Base-by-base conservation (phyloP, 768 basidiomycete genomes). In the Mycena vitilis region DNA sequence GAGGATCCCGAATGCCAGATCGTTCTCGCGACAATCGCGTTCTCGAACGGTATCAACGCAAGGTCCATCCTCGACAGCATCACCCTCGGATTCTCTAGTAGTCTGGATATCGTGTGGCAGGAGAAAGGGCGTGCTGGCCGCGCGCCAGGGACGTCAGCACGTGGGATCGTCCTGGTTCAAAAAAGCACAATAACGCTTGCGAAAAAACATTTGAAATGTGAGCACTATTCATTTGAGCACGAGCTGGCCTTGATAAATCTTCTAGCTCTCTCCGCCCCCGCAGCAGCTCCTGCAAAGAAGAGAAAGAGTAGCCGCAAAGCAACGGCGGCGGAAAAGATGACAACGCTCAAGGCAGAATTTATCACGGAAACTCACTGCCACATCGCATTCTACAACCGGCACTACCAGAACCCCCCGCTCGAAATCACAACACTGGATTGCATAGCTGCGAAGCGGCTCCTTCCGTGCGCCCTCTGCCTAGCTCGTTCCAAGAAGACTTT, bases 1-100 rank as follows among this genome's bases (percentile, higher is more conserved):
- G 59, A 60, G 10, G 65, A 67, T 34, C 65, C 65, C 5, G n/a
- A 61, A 8, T 53, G 45, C 20, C 59, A 55, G 23, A 38, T 62
- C 7, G 36, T 67, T 23, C 13, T 67, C 22, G 56, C 58, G 16
- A 67, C 65, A 5, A 54, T 67, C 22, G 65, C 65, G 2, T 60
- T 67, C 36, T 18, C 58, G 9, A 59, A 60, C 44, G 65, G 65
- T 2, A 53, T 67, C 47, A 67, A 67, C 25, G 60, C 47, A 2
- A n/a, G 12, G 3, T 18, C 36, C 36, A 3, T 67, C 5, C n/a
- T 53, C 20, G 59, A 60, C 25, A 61, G 57, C 48, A 45, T 60
- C 30, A 22, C 57, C 20, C 1, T 61, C 2, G 59, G 56, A 16
- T 55, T 54, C 15, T 44, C 58, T 9, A 20, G 36, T 15, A 49